A percentile compares a stretch with the other conserved stretches of the same genome.
Evolutionary conservation across 805 yeast genomes (phyloP).

Genomic region (Metschnikowia corniflorae): DNA sequence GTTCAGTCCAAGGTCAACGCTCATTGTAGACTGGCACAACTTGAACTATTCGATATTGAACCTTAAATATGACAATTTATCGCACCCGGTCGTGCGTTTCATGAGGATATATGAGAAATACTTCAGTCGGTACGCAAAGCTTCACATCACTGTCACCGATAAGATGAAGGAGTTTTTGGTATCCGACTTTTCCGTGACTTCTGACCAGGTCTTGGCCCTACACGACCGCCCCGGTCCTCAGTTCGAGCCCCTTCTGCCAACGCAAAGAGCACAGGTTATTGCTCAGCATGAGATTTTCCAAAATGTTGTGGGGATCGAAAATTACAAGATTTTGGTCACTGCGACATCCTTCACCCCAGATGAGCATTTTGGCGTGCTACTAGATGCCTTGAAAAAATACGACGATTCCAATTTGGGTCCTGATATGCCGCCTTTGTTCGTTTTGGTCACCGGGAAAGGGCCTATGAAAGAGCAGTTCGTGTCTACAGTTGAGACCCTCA

Average conservation of each 20-base stretch:
- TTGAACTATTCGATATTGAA: constrained; percentile 80
- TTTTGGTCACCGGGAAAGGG: constrained; percentile 96
- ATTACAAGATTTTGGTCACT: constrained; percentile 68
- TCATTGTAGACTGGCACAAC: constrained; percentile 96
- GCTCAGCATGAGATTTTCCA: constrained; percentile 26
- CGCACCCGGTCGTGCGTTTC: constrained; percentile 60
- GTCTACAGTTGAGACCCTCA: constrained; percentile 39
- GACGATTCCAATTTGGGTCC: constrained; percentile 29
- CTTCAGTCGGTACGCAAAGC: constrained; percentile 61
- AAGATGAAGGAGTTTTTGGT: constrained; percentile 63
- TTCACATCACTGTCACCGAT: constrained; percentile 77
- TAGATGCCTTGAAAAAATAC: constrained; percentile 64
- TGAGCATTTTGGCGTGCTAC: constrained; percentile 73
- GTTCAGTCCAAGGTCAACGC: constrained; percentile 49
- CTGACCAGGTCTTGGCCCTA: constrained; percentile 54
- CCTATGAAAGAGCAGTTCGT: constrained; percentile 63
- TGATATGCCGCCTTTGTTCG: constrained; percentile 48
- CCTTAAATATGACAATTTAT: constrained; percentile 50
- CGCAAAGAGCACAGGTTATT: constrained; percentile 28
- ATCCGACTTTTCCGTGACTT: constrained; percentile 48
- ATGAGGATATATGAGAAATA: constrained; percentile 60
- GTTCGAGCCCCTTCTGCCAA: constrained; percentile 48
- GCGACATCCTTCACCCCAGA: constrained; percentile 96
- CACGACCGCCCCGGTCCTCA: constrained; percentile 81
- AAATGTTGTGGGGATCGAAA: constrained; percentile 20